phyloP scores from a whole-genome alignment of 2,329 filamentous ascomycete genomes.

The Penicillium italicum region DNA sequence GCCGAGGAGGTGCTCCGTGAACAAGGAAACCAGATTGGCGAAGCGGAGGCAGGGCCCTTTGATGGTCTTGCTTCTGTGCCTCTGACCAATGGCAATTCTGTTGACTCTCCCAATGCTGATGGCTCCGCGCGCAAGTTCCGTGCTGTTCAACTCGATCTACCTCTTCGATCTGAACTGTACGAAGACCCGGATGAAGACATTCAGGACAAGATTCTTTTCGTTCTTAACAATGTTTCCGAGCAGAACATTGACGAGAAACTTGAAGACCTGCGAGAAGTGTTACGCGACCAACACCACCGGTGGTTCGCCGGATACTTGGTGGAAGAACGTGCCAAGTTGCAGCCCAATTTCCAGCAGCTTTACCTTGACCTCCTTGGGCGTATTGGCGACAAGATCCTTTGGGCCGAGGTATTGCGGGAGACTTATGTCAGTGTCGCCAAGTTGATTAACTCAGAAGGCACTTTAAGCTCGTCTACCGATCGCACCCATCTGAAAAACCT shows the following conservation, averaged over 20 bases:
- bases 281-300: constrained; percentile 79
- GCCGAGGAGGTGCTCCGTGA: constrained; percentile 76
- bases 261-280: constrained; percentile 70
- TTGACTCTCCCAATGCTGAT: constrained; percentile 59
- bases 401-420: constrained; percentile 86
- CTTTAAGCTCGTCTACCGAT: constrained; percentile 78
- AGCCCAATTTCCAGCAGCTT: constrained; percentile 91
- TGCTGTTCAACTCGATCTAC: constrained; percentile 72
- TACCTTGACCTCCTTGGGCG: constrained; percentile 86
- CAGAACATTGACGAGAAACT: constrained; percentile 83
- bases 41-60: constrained; percentile 46
- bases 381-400: constrained; percentile 73
- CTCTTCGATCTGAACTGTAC: constrained; percentile 60
- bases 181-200: constrained; percentile 80
- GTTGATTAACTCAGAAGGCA: constrained; percentile 85
- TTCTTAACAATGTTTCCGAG: constrained; percentile 93
- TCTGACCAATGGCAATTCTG: constrained; percentile 68
- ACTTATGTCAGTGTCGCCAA: constrained; percentile 83
- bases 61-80: constrained; percentile 34
- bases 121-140: constrained; percentile 67
- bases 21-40: constrained; percentile 57
- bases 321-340: constrained; percentile 92
- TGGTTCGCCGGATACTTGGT: constrained; percentile 97
- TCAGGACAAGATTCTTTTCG: constrained; percentile 91
- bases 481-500: constrained; percentile 88